These are phyloP conservation scores for Babesia ovis DNA, from an alignment of 169 alveolate genomes.

Conservation along the genomic window DNA sequence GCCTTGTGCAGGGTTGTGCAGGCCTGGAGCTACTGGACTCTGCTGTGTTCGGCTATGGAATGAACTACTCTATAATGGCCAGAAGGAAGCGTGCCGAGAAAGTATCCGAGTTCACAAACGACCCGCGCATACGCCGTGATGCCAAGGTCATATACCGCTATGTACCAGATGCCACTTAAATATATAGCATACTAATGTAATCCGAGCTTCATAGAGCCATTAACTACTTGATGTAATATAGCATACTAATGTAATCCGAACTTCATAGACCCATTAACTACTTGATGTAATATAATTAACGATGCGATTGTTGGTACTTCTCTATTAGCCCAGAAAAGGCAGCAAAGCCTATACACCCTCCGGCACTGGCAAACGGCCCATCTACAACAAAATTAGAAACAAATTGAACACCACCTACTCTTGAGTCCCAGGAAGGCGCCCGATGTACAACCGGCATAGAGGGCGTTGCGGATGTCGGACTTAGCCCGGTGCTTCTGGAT, in stretches of 20 bases:
- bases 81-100: conserved; percentile 11
- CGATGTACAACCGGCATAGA: conserved; percentile 80
- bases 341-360: conserved; percentile 77
- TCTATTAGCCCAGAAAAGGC: conserved; percentile 77
- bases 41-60: conserved; percentile 57
- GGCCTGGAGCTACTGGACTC: conserved; percentile 32
- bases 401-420: conserved; percentile 44
- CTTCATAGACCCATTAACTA: too few species aligned
- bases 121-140: conserved; percentile 10
- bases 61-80: conserved; percentile 55
- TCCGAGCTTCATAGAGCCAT: too few species aligned
- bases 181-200: too few species aligned
- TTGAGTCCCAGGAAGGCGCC: conserved; percentile 74
- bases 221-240: too few species aligned
- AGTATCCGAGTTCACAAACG: conserved; percentile 27
- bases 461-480: conserved; percentile 71
- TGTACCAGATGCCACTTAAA: conserved; percentile 25
- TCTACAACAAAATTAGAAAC: conserved; percentile 1
- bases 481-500: conserved; percentile 65
- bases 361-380: conserved; percentile 68
- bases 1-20: conserved; percentile 10
- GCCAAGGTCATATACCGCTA: conserved; percentile 47
- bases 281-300: not conserved
- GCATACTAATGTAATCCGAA: too few species aligned
- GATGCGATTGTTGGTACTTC: conserved; percentile 51